Evolutionary conservation across 2,329 filamentous ascomycete genomes (phyloP).

Genomic region (Monosporascus sp.): DNA sequence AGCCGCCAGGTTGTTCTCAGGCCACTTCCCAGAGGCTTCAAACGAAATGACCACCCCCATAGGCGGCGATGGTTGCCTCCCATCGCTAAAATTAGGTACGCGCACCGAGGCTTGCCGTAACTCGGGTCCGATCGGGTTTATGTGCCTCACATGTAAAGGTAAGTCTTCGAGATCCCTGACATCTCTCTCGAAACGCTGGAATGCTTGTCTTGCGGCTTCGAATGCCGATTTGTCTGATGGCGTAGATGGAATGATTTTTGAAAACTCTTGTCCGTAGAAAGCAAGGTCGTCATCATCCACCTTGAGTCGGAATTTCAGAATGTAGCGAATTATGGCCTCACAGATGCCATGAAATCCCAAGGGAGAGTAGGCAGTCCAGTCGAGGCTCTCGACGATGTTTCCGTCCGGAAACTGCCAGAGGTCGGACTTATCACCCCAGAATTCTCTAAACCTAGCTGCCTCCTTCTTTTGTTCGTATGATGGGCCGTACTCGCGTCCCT

Average conservation of each 20-base stretch:
- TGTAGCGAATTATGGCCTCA: constrained; percentile 72
- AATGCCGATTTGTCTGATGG: constrained; percentile 54
- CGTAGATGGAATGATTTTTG: constrained; percentile 40
- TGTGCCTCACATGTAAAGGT: constrained; percentile 77
- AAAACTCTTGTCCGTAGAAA: constrained; percentile 46
- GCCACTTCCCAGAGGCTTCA: constrained; percentile 89
- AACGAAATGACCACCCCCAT: constrained; percentile 84
- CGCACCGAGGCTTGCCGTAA: constrained; percentile 68
- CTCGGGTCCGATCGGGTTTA: constrained; percentile 66
- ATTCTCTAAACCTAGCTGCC: constrained; percentile 74
- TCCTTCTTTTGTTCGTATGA: constrained; percentile 79
- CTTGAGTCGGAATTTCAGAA: constrained; percentile 65
- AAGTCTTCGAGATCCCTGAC: constrained; percentile 75
- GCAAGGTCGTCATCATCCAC: constrained; percentile 47
- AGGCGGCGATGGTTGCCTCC: constrained; percentile 42
- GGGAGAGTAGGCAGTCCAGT: constrained; percentile 66
- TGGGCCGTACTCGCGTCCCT: constrained; percentile 83
- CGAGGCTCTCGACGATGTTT: constrained; percentile 84
- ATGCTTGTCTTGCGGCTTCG: constrained; percentile 62
- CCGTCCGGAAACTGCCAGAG: constrained; percentile 92
- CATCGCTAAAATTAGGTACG: constrained; percentile 41
- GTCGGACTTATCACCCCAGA: constrained; percentile 94
- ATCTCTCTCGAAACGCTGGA: constrained; percentile 68
- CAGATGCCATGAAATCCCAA: constrained; percentile 53
- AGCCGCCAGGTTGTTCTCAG: constrained; percentile 72